Evolutionary conservation across 2,329 filamentous ascomycete species (phyloP), one percentile per base, ranked within the genome.

Genomic region (Trichoderma simmonsii): DNA sequence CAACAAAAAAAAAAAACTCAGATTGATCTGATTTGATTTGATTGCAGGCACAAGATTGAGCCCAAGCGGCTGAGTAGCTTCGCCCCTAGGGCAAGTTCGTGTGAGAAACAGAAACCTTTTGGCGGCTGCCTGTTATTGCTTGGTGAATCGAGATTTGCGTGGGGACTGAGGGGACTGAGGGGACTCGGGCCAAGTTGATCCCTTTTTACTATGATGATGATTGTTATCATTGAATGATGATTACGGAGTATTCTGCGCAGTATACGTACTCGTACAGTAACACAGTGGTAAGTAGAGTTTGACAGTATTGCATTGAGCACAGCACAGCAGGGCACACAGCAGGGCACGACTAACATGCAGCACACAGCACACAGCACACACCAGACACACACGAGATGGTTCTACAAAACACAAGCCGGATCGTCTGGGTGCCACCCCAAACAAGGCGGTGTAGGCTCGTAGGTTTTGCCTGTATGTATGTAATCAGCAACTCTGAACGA

Each of bases 31-130:
- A 39, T 39, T 18, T 39, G 36, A 39, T 39, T 39, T 39, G n/a
- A 54, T 28, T 32, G 62, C 39, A 67, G 54, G 66, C 66, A 70
- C 66, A 70, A 30, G 54, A 69, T 60, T 39, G 65, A 59, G 51
- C 34, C 65, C 54, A 68, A 68, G 54, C 54, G 34, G 56, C 54
- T 30, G 21, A 36, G 43, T 59, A 43, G 34, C 48, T 21, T 59
- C 32, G 39, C 54, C 34, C 51, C 54, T 18, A 36, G 15, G 26
- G 28, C 57, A 36, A 28, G 36, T 36, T 68, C 65, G 26, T 43
- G 51, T 48, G 34, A 28, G 54, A 43, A 43, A 48, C 26, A 68
- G 36, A 68, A 39, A 48, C 6, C 28, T 59, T 59, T 39, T 59
- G 15, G 14, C 30, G 24, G 36, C 32, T 57, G 32, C 36, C 56